phyloP scores from a whole-genome alignment of 805 yeast genomes.

The Pichia occidentalis region DNA sequence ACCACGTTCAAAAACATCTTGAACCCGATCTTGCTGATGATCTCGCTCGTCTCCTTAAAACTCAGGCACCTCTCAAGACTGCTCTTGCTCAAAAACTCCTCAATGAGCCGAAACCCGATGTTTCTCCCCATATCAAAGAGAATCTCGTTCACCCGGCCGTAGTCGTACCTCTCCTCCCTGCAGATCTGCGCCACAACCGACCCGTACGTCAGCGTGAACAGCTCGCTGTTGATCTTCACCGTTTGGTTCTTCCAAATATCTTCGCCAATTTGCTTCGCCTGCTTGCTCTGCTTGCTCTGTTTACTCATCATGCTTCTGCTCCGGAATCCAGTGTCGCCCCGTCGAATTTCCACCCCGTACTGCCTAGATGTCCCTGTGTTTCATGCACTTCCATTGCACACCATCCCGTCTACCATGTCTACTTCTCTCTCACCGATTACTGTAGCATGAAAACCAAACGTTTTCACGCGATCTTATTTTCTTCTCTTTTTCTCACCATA shows the following conservation, averaged over 20 bases:
- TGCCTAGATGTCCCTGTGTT: too few relatives aligned
- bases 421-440: too few relatives aligned
- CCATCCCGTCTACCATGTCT: too few relatives aligned
- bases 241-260: conserved; percentile 87
- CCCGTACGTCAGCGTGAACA: conserved; percentile 93
- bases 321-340: too few relatives aligned
- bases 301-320: conserved; percentile 3
- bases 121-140: conserved; percentile 92
- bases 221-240: conserved; percentile 86
- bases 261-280: conserved; percentile 49
- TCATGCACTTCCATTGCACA: too few relatives aligned
- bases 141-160: conserved; percentile 71
- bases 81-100: conserved; percentile 85
- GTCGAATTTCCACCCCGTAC: too few relatives aligned
- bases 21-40: conserved; percentile 81
- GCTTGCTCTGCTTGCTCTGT: conserved; percentile 2
- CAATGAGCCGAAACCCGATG: conserved; percentile 85
- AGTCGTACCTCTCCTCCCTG: conserved; percentile 72
- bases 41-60: conserved; percentile 82
- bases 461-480: too few relatives aligned
- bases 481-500: too few relatives aligned
- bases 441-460: too few relatives aligned
- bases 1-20: conserved; percentile 78
- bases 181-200: conserved; percentile 88
- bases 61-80: conserved; percentile 76